A percentile compares a stretch with the other conserved stretches of the same genome.
phyloP scores from a whole-genome alignment of 2,329 filamentous ascomycete species.

The Fusarium nanum region DNA sequence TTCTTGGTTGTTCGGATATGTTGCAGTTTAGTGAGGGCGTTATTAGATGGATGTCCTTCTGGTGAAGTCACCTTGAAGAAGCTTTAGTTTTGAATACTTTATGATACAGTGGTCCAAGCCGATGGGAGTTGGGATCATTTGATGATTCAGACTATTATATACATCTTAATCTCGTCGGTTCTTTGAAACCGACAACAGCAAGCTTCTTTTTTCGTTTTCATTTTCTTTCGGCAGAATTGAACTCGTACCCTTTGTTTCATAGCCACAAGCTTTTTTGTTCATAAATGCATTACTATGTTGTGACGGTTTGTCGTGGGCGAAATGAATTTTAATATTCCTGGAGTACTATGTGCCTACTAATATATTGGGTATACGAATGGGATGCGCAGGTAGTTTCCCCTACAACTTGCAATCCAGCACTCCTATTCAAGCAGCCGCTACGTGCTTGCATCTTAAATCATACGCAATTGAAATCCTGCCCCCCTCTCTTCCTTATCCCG shows the following conservation, averaged over 20 bases:
- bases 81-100: constrained; percentile 36
- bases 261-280: neutral
- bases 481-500: constrained; percentile 73
- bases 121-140: constrained; percentile 31
- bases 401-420: neutral
- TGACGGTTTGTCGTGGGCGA: neutral
- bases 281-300: neutral
- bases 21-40: constrained; percentile 37
- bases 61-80: constrained; percentile 28
- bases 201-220: neutral
- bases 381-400: neutral
- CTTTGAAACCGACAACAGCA: constrained; percentile 7
- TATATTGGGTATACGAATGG: constrained; percentile 6
- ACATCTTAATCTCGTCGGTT: constrained; percentile 41
- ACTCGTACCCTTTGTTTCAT: neutral
- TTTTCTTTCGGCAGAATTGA: constrained; percentile 9
- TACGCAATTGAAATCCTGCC: constrained; percentile 73
- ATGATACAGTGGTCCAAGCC: constrained; percentile 39
- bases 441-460: constrained; percentile 55
- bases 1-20: constrained; percentile 31
- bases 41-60: constrained; percentile 27
- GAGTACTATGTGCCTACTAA: neutral
- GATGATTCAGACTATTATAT: constrained; percentile 41
- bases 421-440: neutral
- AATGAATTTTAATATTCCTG: neutral